These are phyloP conservation scores for Leccinum subgranulosum DNA, from an alignment of 768 basidiomycete genomes.

Conservation along the genomic window DNA sequence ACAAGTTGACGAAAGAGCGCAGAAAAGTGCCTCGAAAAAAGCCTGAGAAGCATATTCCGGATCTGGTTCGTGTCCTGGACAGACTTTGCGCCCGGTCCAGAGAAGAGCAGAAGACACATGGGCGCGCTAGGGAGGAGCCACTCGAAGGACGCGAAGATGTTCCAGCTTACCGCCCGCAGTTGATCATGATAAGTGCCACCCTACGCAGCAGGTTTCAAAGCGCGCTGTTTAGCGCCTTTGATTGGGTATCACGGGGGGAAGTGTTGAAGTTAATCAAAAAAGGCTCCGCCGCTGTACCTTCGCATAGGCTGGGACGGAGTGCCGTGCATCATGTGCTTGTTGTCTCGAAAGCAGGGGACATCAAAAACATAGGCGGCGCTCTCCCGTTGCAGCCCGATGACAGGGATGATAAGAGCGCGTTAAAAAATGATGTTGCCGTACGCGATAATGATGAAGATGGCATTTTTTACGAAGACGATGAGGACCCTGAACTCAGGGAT, in stretches of 20 bases:
- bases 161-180: slow-evolving; percentile 44
- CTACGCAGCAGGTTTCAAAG: slow-evolving; percentile 44
- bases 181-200: slow-evolving; percentile 71
- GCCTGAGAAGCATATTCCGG: slow-evolving; percentile 51
- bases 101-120: background rate
- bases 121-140: slow-evolving; percentile 4
- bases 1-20: slow-evolving; percentile 37
- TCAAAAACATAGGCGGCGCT: slow-evolving; percentile 56
- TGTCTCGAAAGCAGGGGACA: slow-evolving; percentile 48
- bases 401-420: background rate
- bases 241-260: slow-evolving; percentile 52
- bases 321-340: slow-evolving; percentile 58
- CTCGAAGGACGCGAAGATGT: slow-evolving; percentile 4
- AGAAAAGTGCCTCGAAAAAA: slow-evolving; percentile 39
- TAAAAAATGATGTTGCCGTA: background rate
- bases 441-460: slow-evolving; percentile 8
- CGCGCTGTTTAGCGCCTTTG: slow-evolving; percentile 49
- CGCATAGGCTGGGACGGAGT: slow-evolving; percentile 27
- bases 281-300: slow-evolving; percentile 25
- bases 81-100: slow-evolving; percentile 45
- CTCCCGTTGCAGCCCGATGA: slow-evolving; percentile 8
- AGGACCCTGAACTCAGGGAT: slow-evolving; percentile 16
- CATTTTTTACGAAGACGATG: slow-evolving; percentile 25
- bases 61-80: slow-evolving; percentile 59
- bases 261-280: slow-evolving; percentile 28